Percentiles rank a stretch among this genome's conserved stretches.
These are phyloP conservation scores for Fusarium bactridioides DNA, from an alignment of 2,329 filamentous ascomycete species.

Conservation along the genomic window DNA sequence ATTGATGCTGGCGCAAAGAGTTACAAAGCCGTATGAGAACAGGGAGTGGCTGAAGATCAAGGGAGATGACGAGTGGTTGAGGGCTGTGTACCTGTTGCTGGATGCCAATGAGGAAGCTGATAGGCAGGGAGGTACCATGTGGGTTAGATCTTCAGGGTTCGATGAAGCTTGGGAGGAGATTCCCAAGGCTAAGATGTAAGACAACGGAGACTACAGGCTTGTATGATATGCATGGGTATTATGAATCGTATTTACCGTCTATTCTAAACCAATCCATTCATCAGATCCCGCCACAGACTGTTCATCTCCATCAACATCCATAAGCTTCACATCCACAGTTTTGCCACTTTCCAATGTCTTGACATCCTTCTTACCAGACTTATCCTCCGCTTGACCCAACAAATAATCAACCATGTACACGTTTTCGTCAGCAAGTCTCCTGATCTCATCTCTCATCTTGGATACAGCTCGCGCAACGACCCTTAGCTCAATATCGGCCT, in stretches of 20 bases:
- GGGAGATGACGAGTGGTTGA: constrained; percentile 66
- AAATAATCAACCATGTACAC: constrained; percentile 89
- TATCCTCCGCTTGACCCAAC: constrained; percentile 57
- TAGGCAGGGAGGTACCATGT: constrained; percentile 47
- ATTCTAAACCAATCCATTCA: constrained; percentile 60
- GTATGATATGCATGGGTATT: constrained; percentile 38
- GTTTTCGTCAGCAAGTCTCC: constrained; percentile 86
- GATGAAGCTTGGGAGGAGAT: constrained; percentile 69
- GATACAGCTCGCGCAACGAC: constrained; percentile 82
- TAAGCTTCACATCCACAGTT: constrained; percentile 42
- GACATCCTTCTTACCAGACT: constrained; percentile 36
- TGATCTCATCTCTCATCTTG: constrained; percentile 82
- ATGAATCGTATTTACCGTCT: constrained; percentile 41
- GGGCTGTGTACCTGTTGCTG: constrained; percentile 66
- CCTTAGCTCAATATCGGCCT: constrained; percentile 84
- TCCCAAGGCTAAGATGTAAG: constrained; percentile 36
- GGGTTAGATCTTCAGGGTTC: constrained; percentile 70
- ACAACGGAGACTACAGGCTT: background rate
- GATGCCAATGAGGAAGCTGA: constrained; percentile 66
- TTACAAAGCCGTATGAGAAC: constrained; percentile 55
- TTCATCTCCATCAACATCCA: constrained; percentile 45
- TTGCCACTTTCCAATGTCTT: constrained; percentile 31
- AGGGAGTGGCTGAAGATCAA: constrained; percentile 61
- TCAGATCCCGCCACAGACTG: constrained; percentile 50
- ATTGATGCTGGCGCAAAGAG: constrained; percentile 67